Evolutionary conservation across 23 red algal species (phyloP).

Genomic region (Gracilariopsis chorda): DNA sequence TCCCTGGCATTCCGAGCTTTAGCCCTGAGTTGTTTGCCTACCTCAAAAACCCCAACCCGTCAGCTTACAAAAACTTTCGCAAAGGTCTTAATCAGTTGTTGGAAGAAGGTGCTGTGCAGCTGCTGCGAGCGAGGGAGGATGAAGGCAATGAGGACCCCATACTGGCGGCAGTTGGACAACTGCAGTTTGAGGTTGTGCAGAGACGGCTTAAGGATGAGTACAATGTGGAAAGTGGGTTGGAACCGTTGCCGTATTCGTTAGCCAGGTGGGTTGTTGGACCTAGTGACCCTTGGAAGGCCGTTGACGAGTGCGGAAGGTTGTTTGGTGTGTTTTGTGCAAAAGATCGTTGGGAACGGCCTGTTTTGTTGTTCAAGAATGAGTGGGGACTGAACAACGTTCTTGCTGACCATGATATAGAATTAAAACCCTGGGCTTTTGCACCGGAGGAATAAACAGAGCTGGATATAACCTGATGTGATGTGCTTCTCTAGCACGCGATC

Average conservation of each 20-base stretch:
- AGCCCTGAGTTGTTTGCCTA: slow-evolving; percentile 82
- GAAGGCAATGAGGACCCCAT: slow-evolving; percentile 77
- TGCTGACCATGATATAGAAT: slow-evolving; percentile 52
- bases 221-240: slow-evolving; percentile 72
- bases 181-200: slow-evolving; percentile 88
- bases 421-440: slow-evolving; percentile 70
- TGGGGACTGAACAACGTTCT: slow-evolving; percentile 57
- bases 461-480: not conserved
- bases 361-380: slow-evolving; percentile 77
- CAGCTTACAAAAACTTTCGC: slow-evolving; percentile 78
- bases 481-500: not conserved
- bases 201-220: slow-evolving; percentile 82
- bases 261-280: slow-evolving; percentile 80
- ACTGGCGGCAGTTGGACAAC: slow-evolving; percentile 79
- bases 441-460: slow-evolving; percentile 50
- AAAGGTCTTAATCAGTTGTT: slow-evolving; percentile 83
- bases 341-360: slow-evolving; percentile 76
- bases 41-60: slow-evolving; percentile 76
- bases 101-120: slow-evolving; percentile 80
- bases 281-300: slow-evolving; percentile 67
- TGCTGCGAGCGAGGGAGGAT: slow-evolving; percentile 65
- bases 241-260: slow-evolving; percentile 65
- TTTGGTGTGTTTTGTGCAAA: slow-evolving; percentile 86
- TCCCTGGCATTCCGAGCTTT: slow-evolving; percentile 80
- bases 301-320: slow-evolving; percentile 52